phyloP scores from a whole-genome alignment of 2,329 filamentous ascomycete genomes.

The Blastomyces parvus region DNA sequence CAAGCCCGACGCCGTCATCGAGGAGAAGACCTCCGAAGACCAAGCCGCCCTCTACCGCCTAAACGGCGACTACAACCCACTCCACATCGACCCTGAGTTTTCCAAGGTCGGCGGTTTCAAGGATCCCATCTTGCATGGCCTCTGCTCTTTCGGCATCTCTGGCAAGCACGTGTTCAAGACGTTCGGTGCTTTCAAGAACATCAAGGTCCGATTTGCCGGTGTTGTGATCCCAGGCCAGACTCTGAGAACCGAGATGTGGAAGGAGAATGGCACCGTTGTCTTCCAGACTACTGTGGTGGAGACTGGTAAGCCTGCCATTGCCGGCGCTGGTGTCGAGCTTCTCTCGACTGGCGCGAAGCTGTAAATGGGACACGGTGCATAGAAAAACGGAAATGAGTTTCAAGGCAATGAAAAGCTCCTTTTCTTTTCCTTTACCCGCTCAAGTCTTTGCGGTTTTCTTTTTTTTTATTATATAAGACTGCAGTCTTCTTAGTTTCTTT shows the following conservation, averaged over 20 bases:
- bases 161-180: conserved; percentile 81
- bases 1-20: conserved; percentile 68
- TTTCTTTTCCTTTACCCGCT: background rate
- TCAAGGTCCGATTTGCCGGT: conserved; percentile 86
- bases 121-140: conserved; percentile 87
- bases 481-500: background rate
- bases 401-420: background rate
- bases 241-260: conserved; percentile 92
- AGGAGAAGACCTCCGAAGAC: conserved; percentile 78
- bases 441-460: background rate
- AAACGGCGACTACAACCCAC: conserved; percentile 88
- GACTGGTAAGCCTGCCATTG: conserved; percentile 82
- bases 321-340: conserved; percentile 67
- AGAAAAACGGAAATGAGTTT: background rate
- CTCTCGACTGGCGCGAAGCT: conserved; percentile 13
- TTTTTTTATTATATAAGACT: background rate
- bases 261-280: conserved; percentile 65
- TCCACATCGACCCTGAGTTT: conserved; percentile 91
- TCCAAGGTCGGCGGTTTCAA: conserved; percentile 94
- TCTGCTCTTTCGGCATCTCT: conserved; percentile 87
- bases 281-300: conserved; percentile 88
- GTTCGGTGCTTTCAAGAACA: conserved; percentile 76
- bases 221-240: conserved; percentile 80
- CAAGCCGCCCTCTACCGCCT: conserved; percentile 90
- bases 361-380: conserved; percentile 3